phyloP scores from a whole-genome alignment of 2,329 filamentous ascomycete species.

The Truncatella angustata region DNA sequence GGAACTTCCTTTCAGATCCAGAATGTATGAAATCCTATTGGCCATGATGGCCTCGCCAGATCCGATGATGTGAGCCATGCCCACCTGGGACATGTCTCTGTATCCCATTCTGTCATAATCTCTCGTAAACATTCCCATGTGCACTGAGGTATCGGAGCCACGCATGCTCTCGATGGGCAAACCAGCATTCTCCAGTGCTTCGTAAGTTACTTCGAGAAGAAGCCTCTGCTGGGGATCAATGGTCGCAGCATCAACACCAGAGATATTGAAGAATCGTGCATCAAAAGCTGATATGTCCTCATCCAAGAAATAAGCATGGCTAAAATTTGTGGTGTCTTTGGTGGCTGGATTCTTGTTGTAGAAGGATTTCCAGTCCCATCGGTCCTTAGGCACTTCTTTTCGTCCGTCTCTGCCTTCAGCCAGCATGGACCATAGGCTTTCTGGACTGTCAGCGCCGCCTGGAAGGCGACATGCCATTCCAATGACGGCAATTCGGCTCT shows the following conservation, averaged over 20 bases:
- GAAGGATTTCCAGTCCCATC: slow-evolving; percentile 23
- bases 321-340: slow-evolving; percentile 18
- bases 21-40: slow-evolving; percentile 8
- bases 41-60: slow-evolving; percentile 9
- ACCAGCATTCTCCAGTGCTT: slow-evolving; percentile 16
- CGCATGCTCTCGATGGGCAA: neutral
- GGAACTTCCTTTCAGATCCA: slow-evolving; percentile 9
- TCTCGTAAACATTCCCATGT: slow-evolving; percentile 1
- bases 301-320: slow-evolving; percentile 27
- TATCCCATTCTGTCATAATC: slow-evolving; percentile 7
- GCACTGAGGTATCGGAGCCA: slow-evolving; percentile 7
- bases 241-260: slow-evolving; percentile 16
- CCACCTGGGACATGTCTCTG: neutral
- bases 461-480: slow-evolving; percentile 32
- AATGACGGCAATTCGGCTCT: slow-evolving; percentile 18
- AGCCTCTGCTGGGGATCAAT: slow-evolving; percentile 12
- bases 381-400: slow-evolving; percentile 17
- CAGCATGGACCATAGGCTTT: slow-evolving; percentile 25
- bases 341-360: slow-evolving; percentile 16
- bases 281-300: slow-evolving; percentile 24
- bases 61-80: slow-evolving; percentile 7
- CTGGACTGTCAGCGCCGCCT: slow-evolving; percentile 23
- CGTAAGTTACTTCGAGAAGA: slow-evolving; percentile 30
- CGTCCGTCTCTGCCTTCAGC: slow-evolving; percentile 10
- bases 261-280: slow-evolving; percentile 21